Percentiles rank a stretch among this genome's conserved stretches.
Evolutionary conservation across 768 basidiomycete genomes (phyloP).

Genomic region (Coprinellus micaceus): DNA sequence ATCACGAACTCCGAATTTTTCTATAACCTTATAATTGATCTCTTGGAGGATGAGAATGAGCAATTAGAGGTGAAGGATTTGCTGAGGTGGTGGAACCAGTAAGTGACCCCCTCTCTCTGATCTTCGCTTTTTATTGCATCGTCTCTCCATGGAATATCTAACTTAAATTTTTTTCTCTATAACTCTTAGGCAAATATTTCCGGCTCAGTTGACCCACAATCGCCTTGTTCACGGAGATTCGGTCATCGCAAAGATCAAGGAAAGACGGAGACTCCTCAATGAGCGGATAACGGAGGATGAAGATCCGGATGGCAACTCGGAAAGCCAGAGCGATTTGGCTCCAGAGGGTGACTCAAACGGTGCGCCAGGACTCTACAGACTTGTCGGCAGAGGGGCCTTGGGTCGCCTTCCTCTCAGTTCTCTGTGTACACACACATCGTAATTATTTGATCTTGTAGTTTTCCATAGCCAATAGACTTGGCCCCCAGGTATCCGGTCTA

Average conservation of each 20-base stretch:
- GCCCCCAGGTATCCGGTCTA: too few species aligned
- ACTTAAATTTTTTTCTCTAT: neutral
- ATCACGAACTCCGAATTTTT: slow-evolving; percentile 22
- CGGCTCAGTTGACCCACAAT: neutral
- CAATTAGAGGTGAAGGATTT: slow-evolving; percentile 10
- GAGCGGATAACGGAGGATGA: too few species aligned
- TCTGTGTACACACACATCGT: too few species aligned
- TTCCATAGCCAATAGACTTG: too few species aligned
- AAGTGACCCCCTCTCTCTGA: neutral
- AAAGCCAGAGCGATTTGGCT: too few species aligned
- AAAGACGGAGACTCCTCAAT: neutral
- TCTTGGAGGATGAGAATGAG: slow-evolving; percentile 20
- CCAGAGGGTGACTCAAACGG: too few species aligned
- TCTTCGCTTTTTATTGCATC: neutral
- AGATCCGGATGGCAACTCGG: too few species aligned
- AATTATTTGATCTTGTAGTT: too few species aligned
- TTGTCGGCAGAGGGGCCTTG: too few species aligned
- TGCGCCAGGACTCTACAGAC: too few species aligned
- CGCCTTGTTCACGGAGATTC: neutral
- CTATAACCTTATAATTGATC: slow-evolving; percentile 17
- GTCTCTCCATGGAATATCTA: too few species aligned
- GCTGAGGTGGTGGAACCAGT: slow-evolving; percentile 18
- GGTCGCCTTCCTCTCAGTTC: too few species aligned
- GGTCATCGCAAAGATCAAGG: neutral
- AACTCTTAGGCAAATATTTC: slow-evolving; percentile 2